Conservation (phyloP, 352 stramenopile species). For the Pythium angustatum region DNA sequence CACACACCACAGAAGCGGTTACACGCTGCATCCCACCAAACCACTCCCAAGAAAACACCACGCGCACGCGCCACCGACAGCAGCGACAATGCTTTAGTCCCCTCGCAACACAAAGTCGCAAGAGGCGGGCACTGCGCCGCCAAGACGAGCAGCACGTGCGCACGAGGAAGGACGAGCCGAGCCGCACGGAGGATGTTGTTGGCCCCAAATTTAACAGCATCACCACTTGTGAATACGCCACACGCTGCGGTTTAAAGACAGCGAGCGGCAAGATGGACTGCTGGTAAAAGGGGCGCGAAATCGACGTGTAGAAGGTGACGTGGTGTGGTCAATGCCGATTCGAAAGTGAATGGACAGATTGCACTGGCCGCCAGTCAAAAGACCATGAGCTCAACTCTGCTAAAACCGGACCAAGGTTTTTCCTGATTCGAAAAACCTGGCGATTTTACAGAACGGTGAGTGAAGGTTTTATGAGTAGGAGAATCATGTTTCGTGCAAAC, state of each 20-base stretch:
- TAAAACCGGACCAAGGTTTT: background rate
- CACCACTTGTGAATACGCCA: constrained; percentile 34
- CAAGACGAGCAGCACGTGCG: constrained; percentile 19
- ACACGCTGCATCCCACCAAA: background rate
- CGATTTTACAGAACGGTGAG: background rate
- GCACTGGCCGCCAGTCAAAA: background rate
- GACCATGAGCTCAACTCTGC: background rate
- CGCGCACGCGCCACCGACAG: constrained; percentile 12
- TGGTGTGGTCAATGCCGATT: background rate
- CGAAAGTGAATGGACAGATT: background rate
- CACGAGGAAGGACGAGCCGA: constrained; percentile 32
- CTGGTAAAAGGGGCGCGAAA: constrained; percentile 79
- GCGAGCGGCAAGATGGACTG: constrained; percentile 40
- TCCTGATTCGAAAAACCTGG: background rate
- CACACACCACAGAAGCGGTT: background rate
- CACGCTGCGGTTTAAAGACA: background rate
- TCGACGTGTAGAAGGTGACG: background rate
- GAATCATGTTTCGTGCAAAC: constrained; percentile 8
- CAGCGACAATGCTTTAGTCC: constrained; percentile 26
- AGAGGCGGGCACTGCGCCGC: constrained; percentile 27
- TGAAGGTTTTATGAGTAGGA: constrained; percentile 9
- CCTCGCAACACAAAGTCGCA: constrained; percentile 7
- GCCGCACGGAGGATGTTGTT: constrained; percentile 39
- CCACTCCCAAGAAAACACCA: constrained; percentile 16
- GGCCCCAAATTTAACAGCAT: constrained; percentile 80